Percentiles rank a stretch among this genome's conserved stretches.
These are phyloP conservation scores for Dactylis glomerata DNA, from an alignment of 176 grass and related monocot genomes.

Conservation along the genomic window DNA sequence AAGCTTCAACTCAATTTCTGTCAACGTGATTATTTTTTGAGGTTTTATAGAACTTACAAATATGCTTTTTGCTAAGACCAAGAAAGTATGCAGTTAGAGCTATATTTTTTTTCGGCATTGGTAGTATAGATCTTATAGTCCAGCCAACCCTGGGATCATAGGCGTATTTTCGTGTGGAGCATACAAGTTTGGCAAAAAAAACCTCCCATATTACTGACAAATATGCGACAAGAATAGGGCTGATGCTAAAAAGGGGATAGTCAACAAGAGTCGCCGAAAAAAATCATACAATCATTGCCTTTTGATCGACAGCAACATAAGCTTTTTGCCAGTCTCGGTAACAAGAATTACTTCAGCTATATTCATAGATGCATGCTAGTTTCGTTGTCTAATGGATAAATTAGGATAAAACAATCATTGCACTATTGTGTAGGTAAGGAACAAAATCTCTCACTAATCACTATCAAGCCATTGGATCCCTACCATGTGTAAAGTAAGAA, in stretches of 20 bases:
- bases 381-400: background rate
- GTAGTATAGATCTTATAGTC: too few relatives aligned
- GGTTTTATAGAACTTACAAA: too few relatives aligned
- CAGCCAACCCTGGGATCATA: too few relatives aligned
- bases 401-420: background rate
- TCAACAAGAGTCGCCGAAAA: slow-evolving; percentile 19
- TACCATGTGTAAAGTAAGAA: slow-evolving; percentile 24
- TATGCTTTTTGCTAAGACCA: too few relatives aligned
- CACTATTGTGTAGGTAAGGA: background rate
- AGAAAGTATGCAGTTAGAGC: too few relatives aligned
- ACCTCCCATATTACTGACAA: background rate
- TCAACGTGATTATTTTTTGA: too few relatives aligned
- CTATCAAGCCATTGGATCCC: slow-evolving; percentile 15
- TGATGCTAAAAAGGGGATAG: background rate
- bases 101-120: too few relatives aligned
- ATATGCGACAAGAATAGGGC: slow-evolving; percentile 8
- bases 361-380: background rate
- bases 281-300: slow-evolving; percentile 22
- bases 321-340: background rate
- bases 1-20: too few relatives aligned
- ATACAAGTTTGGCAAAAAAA: background rate
- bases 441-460: slow-evolving; percentile 26
- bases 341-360: background rate
- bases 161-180: background rate
- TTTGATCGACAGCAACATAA: slow-evolving; percentile 31